phyloP scores from a whole-genome alignment of 1,139 yeast genomes.

The Debaryomyces sp. region DNA sequence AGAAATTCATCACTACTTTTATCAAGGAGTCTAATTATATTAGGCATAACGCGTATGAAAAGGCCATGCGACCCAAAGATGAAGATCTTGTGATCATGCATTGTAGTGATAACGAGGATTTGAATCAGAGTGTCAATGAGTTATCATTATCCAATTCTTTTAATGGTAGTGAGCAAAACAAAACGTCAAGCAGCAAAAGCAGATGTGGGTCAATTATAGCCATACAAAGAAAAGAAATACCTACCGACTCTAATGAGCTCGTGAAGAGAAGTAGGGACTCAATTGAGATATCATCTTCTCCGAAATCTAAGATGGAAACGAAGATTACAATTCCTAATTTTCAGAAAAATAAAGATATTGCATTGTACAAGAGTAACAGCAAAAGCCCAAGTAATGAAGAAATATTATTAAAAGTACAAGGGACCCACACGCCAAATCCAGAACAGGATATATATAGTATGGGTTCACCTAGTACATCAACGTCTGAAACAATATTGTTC shows the following conservation, averaged over 20 bases:
- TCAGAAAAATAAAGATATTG: neutral
- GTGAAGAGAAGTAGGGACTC: neutral
- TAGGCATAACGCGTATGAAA: neutral
- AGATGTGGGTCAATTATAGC: neutral
- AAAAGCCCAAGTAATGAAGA: neutral
- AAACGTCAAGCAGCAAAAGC: neutral
- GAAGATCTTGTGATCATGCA: constrained; percentile 16
- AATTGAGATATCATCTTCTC: neutral
- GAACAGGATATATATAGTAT: neutral
- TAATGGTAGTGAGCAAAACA: neutral
- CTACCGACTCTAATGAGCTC: neutral
- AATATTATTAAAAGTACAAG: neutral
- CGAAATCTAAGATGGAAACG: neutral
- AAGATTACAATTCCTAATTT: neutral
- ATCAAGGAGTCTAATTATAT: neutral
- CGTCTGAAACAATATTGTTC: neutral
- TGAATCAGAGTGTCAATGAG: constrained; percentile 16
- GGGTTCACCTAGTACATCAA: neutral
- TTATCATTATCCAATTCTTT: constrained; percentile 11
- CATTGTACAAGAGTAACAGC: neutral
- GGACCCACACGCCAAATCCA: neutral
- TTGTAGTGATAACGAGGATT: constrained; percentile 15
- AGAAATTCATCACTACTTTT: neutral
- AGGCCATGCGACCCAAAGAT: constrained; percentile 15
- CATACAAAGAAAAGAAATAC: neutral